These are phyloP conservation scores for Picochlorum sp. DNA, from an alignment of 139 green algal species.

Conservation along the genomic window DNA sequence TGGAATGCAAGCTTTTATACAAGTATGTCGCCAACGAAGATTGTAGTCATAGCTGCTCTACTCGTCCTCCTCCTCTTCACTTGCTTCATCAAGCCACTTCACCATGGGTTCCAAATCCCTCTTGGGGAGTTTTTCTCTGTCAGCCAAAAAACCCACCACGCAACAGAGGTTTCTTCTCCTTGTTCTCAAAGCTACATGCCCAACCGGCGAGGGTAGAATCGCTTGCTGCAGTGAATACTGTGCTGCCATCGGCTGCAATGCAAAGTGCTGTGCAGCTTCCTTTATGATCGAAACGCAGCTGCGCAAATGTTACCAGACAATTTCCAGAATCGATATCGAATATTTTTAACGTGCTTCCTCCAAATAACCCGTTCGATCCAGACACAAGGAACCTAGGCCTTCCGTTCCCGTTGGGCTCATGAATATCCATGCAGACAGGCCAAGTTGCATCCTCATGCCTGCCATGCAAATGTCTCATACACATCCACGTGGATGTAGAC, in stretches of 20 bases:
- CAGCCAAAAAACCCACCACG: no score
- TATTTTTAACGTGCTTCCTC: conserved; percentile 24
- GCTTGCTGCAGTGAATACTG: conserved; percentile 18
- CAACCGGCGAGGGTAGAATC: conserved; percentile 23
- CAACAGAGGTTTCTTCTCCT: no score
- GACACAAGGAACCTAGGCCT: conserved; percentile 14
- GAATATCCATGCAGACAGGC: conserved; percentile 19
- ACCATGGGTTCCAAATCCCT: no score
- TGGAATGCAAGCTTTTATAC: no score
- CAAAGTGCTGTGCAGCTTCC: conserved; percentile 12
- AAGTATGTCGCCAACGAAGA: no score
- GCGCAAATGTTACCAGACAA: conserved; percentile 25
- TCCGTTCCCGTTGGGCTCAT: neutral
- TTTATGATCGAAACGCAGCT: conserved; percentile 15
- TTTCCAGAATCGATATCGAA: conserved; percentile 2
- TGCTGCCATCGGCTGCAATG: conserved; percentile 8
- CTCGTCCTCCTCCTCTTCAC: no score
- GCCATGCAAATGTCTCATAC: conserved; percentile 28
- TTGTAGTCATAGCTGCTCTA: no score
- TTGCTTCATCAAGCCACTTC: no score
- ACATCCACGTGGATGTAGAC: conserved; percentile 24
- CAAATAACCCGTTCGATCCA: conserved; percentile 21
- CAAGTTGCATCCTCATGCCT: conserved; percentile 28
- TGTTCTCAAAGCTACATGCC: neutral
- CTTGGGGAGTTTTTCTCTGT: no score